Percentiles rank a stretch among this genome's conserved stretches.
These are phyloP conservation scores for Aspergillus eucalypticola DNA, from an alignment of 2,329 filamentous ascomycete genomes.

Conservation along the genomic window DNA sequence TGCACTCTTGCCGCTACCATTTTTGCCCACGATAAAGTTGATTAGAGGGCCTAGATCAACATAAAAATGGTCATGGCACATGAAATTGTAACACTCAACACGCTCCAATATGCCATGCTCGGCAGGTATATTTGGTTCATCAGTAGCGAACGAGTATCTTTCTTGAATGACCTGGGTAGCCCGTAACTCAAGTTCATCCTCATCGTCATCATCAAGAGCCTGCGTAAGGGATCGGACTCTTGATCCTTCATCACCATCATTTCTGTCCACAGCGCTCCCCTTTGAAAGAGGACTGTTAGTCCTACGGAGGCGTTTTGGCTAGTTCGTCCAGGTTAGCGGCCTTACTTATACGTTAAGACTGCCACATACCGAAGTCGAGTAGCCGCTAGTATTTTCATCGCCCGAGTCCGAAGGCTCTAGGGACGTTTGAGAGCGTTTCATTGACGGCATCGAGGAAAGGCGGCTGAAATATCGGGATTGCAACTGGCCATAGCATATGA, in stretches of 20 bases:
- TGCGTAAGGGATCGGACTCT: constrained; percentile 20
- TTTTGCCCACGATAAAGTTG: constrained; percentile 97
- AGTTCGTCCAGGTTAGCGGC: not conserved
- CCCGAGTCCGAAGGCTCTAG: constrained; percentile 34
- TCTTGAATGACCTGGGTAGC: constrained; percentile 65
- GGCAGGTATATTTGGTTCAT: constrained; percentile 70
- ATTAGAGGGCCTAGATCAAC: constrained; percentile 89
- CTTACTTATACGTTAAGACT: not conserved
- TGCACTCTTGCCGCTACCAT: constrained; percentile 96
- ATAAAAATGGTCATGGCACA: constrained; percentile 84
- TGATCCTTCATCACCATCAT: constrained; percentile 24
- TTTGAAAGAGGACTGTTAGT: constrained; percentile 29
- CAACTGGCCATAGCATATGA: not conserved
- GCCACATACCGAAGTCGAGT: constrained; percentile 33
- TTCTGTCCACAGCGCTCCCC: constrained; percentile 18
- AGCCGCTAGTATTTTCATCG: constrained; percentile 27
- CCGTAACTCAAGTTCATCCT: constrained; percentile 54
- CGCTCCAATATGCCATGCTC: constrained; percentile 86
- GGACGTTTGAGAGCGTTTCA: constrained; percentile 41
- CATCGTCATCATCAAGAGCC: constrained; percentile 34
- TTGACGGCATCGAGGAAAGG: constrained; percentile 40
- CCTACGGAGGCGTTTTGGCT: constrained; percentile 47
- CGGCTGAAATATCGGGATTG: not conserved
- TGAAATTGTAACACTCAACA: constrained; percentile 88
- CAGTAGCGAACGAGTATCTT: constrained; percentile 48